Conservation (phyloP, 1,139 yeast species). For the Kurtzmaniella quercitrusa region DNA sequence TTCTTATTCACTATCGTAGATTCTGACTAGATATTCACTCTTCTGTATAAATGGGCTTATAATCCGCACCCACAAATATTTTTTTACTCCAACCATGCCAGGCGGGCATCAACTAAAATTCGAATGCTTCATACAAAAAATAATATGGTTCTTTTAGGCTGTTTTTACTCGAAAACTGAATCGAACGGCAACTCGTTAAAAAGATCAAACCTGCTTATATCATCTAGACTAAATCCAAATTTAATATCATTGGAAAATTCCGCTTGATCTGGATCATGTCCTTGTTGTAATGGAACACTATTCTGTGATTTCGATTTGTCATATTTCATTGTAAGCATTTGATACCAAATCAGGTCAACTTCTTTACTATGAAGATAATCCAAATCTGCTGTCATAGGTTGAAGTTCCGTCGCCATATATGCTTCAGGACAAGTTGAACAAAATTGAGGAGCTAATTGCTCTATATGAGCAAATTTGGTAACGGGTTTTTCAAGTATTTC, state of each 20-base stretch:
- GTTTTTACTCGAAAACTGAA: constrained; percentile 9
- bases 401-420: not conserved
- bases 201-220: constrained; percentile 18
- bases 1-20: too few relatives aligned
- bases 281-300: not conserved
- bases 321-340: constrained; percentile 31
- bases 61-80: too few relatives aligned
- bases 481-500: constrained; percentile 23
- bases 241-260: constrained; percentile 5
- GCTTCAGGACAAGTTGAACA: constrained; percentile 1
- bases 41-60: too few relatives aligned
- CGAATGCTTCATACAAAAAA: too few relatives aligned
- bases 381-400: not conserved
- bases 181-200: constrained; percentile 24
- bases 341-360: constrained; percentile 39
- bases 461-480: constrained; percentile 16
- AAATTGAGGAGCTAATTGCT: constrained; percentile 5
- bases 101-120: too few relatives aligned
- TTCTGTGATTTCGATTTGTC: constrained; percentile 11
- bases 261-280: not conserved
- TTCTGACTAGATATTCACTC: too few relatives aligned
- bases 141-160: too few relatives aligned
- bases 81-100: too few relatives aligned
- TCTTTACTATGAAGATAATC: constrained; percentile 29
- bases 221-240: constrained; percentile 15